Evolutionary conservation across 352 stramenopile species (phyloP).

Genomic region (Phytophthora vignae): DNA sequence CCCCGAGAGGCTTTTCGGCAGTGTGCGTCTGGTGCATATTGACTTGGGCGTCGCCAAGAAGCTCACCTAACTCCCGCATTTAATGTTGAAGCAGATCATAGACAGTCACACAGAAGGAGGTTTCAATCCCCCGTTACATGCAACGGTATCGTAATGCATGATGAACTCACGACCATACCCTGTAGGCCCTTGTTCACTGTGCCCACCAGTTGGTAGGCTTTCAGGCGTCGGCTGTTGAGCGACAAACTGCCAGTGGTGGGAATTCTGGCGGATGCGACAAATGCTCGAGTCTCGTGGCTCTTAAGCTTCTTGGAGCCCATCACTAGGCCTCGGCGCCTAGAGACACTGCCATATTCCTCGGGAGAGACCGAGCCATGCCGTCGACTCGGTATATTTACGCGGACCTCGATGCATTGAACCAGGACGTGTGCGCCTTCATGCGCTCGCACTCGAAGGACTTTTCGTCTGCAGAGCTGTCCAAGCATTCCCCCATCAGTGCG

Average conservation of each 20-base stretch:
- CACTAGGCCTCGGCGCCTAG: slow-evolving; percentile 5
- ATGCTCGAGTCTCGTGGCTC: not conserved
- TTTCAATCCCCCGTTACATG: slow-evolving; percentile 18
- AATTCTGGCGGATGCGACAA: slow-evolving; percentile 4
- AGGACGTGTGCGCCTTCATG: slow-evolving; percentile 29
- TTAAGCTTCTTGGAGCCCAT: slow-evolving; percentile 9
- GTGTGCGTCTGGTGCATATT: slow-evolving; percentile 65
- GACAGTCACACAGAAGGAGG: slow-evolving; percentile 24
- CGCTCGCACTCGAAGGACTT: slow-evolving; percentile 18
- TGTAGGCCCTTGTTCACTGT: slow-evolving; percentile 4
- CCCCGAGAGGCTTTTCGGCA: slow-evolving; percentile 77
- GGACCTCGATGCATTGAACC: slow-evolving; percentile 32
- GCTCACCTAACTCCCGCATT: slow-evolving; percentile 25
- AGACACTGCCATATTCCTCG: slow-evolving; percentile 19
- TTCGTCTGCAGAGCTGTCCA: slow-evolving; percentile 18
- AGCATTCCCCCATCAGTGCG: slow-evolving; percentile 25
- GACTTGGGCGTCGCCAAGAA: slow-evolving; percentile 60
- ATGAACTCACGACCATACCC: slow-evolving; percentile 13
- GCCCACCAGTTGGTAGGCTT: slow-evolving; percentile 5
- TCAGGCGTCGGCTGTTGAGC: slow-evolving; percentile 4
- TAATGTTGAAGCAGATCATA: slow-evolving; percentile 20
- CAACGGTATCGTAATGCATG: slow-evolving; percentile 28
- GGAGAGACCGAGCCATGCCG: slow-evolving; percentile 26
- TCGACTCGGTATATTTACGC: slow-evolving; percentile 29
- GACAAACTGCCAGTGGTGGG: slow-evolving; percentile 7